phyloP scores from a whole-genome alignment of 1,284 basidiomycete genomes.

The Melampsora americana region DNA sequence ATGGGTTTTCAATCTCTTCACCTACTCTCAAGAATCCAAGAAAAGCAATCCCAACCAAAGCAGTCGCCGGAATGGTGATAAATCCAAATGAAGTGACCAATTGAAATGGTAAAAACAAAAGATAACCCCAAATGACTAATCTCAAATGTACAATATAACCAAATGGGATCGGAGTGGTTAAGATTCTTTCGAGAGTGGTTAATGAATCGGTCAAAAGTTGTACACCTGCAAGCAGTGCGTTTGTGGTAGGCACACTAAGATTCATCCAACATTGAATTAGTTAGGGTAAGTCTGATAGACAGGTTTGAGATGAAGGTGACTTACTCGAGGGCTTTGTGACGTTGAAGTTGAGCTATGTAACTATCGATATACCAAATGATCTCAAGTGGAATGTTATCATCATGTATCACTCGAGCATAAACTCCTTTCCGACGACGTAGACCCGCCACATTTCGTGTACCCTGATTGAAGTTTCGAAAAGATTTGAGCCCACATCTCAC shows the following conservation, averaged over 20 bases:
- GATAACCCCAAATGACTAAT: slow-evolving; percentile 41
- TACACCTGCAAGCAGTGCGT: not conserved
- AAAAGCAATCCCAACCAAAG: slow-evolving; percentile 27
- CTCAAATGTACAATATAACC: slow-evolving; percentile 41
- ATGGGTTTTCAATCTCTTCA: slow-evolving; percentile 43
- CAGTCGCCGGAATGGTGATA: slow-evolving; percentile 31
- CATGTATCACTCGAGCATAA: slow-evolving; percentile 16
- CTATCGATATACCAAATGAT: slow-evolving; percentile 11
- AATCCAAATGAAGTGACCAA: slow-evolving; percentile 24
- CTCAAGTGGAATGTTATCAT: slow-evolving; percentile 10
- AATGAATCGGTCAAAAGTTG: slow-evolving; percentile 2
- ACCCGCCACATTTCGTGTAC: slow-evolving; percentile 12
- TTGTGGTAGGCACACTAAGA: slow-evolving; percentile 10
- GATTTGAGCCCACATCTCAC: too few relatives aligned
- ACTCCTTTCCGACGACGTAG: not conserved
- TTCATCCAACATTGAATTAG: not conserved
- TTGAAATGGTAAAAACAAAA: slow-evolving; percentile 37
- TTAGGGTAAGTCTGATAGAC: not conserved
- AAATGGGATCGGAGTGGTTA: slow-evolving; percentile 38
- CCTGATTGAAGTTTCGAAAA: not conserved
- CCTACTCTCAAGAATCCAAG: slow-evolving; percentile 35
- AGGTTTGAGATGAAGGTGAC: not conserved
- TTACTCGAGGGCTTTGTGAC: slow-evolving; percentile 12
- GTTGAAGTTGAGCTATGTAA: slow-evolving; percentile 7
- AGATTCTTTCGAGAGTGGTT: not conserved